Base-by-base conservation (phyloP, 768 basidiomycete species). In the Leccinellum luteum region DNA sequence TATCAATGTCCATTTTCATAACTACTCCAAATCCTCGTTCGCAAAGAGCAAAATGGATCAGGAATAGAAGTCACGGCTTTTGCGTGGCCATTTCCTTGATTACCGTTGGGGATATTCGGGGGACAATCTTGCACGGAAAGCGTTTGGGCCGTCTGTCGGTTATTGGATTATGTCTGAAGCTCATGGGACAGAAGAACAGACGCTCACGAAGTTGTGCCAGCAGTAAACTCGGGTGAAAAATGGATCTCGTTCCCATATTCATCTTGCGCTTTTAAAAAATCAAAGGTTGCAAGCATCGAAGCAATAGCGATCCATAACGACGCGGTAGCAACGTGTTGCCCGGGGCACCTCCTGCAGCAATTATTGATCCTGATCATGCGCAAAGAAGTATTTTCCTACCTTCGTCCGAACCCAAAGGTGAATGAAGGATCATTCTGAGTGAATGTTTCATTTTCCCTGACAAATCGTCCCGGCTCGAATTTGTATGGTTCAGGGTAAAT, bases 401-500 rank as follows among this genome's bases (percentile, higher is more conserved):
- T 68, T 59, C 68, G 60, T 41, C 69, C 67, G 12, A 63, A 66
- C n/a, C 67, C 69, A 13, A 69, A 69, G 6, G 54, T 38, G n/a
- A 61, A 52, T 4, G 62, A 38, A 31, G 2, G n/a, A 2, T 60
- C 59, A 6, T 19, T 34, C 7, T 56, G 57, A 6, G n/a, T 53
- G 27, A 63, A 59, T 4, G 58, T 51, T 17, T 60, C 69, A 47
- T 71, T 56, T 13, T 59, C 53, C 28, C 48, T 60, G 1, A 70
- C 1, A 48, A 74, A 81, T 13, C 80, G 70, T 19, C 75, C 74
- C 12, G 80, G 81, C 1, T 63, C 60, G 62, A 79, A 83, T 12
- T 62, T 60, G 6, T 73, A 63, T 4, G 81, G 78, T 43, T 79
- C 62, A 2, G 69, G 59, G 54, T 78, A 83, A 5, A 71, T 64